A percentile compares a stretch with the other conserved stretches of the same genome.
These are phyloP conservation scores for Paspalum vaginatum DNA, from an alignment of 176 grass and related monocot species.

Conservation along the genomic window DNA sequence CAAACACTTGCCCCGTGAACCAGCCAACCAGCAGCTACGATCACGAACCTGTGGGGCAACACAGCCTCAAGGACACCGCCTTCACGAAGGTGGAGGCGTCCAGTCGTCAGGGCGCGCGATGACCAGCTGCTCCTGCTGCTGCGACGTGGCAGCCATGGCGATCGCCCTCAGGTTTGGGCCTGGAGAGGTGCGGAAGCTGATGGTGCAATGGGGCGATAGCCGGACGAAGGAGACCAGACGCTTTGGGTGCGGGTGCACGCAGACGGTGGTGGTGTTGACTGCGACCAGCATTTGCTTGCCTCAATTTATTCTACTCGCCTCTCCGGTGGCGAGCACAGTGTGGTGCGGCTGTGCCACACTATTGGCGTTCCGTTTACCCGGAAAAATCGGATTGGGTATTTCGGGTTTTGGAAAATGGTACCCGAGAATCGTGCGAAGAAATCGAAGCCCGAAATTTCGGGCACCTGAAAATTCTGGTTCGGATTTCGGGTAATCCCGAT, in stretches of 20 bases:
- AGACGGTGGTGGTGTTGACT: slow-evolving; percentile 1
- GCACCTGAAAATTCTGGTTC: no score
- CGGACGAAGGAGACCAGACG: slow-evolving; percentile 7
- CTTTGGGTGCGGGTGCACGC: neutral
- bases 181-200: neutral
- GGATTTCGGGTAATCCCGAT: no score
- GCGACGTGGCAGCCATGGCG: slow-evolving; percentile 36
- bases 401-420: no score
- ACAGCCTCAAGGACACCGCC: slow-evolving; percentile 67
- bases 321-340: slow-evolving; percentile 10
- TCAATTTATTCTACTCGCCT: neutral
- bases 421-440: no score
- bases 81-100: slow-evolving; percentile 86
- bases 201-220: neutral
- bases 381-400: no score
- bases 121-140: slow-evolving; percentile 44
- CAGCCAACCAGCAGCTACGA: neutral
- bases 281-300: slow-evolving; percentile 30
- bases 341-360: slow-evolving; percentile 31
- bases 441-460: no score
- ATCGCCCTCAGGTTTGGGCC: neutral
- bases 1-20: slow-evolving; percentile 24
- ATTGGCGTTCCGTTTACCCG: no score
- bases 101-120: slow-evolving; percentile 93
- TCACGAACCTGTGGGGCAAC: slow-evolving; percentile 65